These are phyloP conservation scores for Linum usitatissimum DNA, from an alignment of 345 rosid genomes.

Conservation along the genomic window DNA sequence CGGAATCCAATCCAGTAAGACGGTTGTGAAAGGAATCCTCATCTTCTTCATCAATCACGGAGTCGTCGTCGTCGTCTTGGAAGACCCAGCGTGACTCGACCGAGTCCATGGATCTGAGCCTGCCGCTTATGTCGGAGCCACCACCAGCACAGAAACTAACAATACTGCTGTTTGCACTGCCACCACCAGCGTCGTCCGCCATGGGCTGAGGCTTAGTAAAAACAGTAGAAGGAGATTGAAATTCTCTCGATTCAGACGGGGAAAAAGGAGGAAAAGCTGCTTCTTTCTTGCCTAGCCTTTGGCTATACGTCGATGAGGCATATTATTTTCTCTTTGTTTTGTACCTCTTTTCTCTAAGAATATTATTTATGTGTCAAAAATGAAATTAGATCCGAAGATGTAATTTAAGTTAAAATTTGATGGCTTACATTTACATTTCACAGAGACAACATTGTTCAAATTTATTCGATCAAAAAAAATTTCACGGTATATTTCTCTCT, in stretches of 20 bases:
- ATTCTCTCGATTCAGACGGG: background rate
- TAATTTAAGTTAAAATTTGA: no score
- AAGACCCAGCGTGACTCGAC: constrained; percentile 90
- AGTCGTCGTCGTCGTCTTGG: constrained; percentile 60
- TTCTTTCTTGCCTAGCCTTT: no score
- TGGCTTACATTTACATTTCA: no score
- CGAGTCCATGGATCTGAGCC: constrained; percentile 61
- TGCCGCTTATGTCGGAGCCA: constrained; percentile 39
- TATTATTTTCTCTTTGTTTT: no score
- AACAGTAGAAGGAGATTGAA: background rate
- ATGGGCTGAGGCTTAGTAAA: constrained; percentile 4
- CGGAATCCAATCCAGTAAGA: constrained; percentile 48
- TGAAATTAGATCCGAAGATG: no score
- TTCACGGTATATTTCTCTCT: no score
- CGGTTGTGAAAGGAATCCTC: constrained; percentile 19
- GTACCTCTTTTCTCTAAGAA: no score
- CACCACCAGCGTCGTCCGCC: constrained; percentile 50
- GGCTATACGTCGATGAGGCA: no score
- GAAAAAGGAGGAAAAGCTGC: no score
- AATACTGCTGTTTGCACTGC: constrained; percentile 13
- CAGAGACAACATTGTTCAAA: no score
- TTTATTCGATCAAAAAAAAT: no score
- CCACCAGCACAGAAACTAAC: constrained; percentile 31
- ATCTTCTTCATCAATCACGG: constrained; percentile 50
- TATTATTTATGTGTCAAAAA: no score